These are phyloP conservation scores for Lichtheimia hyalospora DNA, from an alignment of 371 early-diverging fungal species.

Conservation along the genomic window DNA sequence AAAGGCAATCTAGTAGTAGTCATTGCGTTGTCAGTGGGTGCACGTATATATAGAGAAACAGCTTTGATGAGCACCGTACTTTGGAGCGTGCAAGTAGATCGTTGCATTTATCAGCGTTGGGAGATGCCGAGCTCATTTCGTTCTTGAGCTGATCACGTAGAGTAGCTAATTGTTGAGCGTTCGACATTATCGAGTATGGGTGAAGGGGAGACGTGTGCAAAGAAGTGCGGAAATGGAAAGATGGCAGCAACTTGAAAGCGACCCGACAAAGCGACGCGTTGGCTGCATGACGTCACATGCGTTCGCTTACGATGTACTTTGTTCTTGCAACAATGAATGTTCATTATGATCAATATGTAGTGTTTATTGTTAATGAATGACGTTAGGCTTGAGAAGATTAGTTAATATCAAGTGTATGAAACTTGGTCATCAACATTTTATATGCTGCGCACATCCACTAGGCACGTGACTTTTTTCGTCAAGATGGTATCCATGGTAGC, in stretches of 20 bases:
- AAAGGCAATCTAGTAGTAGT: slow-evolving; percentile 62
- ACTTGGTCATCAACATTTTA: too few relatives aligned
- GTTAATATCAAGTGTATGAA: too few relatives aligned
- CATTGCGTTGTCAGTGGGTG: not conserved
- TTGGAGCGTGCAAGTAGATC: slow-evolving; percentile 75
- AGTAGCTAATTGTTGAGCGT: slow-evolving; percentile 31
- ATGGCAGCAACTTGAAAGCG: not conserved
- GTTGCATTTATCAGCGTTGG: slow-evolving; percentile 75
- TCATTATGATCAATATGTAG: too few relatives aligned
- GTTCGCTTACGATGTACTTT: too few relatives aligned
- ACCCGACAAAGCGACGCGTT: not conserved
- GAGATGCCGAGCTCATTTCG: slow-evolving; percentile 67
- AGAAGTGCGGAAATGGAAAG: not conserved
- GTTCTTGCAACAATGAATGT: too few relatives aligned
- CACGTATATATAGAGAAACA: not conserved
- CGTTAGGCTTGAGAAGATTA: too few relatives aligned
- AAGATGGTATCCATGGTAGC: too few relatives aligned
- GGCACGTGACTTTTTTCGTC: too few relatives aligned
- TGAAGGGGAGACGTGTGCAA: not conserved
- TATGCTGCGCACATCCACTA: too few relatives aligned
- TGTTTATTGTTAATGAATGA: too few relatives aligned
- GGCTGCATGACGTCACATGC: slow-evolving; percentile 3
- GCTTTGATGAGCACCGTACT: slow-evolving; percentile 43
- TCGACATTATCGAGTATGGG: slow-evolving; percentile 13
- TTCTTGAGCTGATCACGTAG: slow-evolving; percentile 55